These are phyloP conservation scores for Ramalina intermedia DNA, from an alignment of 495 filamentous ascomycete genomes.

Conservation along the genomic window DNA sequence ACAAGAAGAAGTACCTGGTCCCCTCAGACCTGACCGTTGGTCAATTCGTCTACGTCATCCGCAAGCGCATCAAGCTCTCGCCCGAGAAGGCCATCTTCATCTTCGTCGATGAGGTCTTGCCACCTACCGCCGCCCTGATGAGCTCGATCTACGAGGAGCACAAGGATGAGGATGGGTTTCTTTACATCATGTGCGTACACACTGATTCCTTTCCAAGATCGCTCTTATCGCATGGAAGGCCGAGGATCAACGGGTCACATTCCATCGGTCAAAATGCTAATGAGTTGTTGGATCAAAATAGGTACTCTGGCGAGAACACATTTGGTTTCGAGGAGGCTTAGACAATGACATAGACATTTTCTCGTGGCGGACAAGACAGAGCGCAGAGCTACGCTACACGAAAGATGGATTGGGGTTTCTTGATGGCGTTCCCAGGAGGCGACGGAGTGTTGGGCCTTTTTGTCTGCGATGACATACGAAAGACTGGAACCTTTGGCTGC, in stretches of 20 bases:
- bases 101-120: constrained; percentile 97
- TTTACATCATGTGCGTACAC: constrained; percentile 41
- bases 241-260: background rate
- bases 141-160: constrained; percentile 99
- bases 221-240: constrained; percentile 5
- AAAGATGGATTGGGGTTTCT: too few species aligned
- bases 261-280: constrained; percentile 16
- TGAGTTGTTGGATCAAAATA: constrained; percentile 32
- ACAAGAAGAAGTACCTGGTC: constrained; percentile 99
- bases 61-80: constrained; percentile 98
- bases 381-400: background rate
- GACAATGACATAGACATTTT: background rate
- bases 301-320: constrained; percentile 99
- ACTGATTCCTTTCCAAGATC: constrained; percentile 13
- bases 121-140: constrained; percentile 95
- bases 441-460: too few species aligned
- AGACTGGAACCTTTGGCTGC: too few species aligned
- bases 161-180: constrained; percentile 53
- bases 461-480: too few species aligned
- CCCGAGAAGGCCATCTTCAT: constrained; percentile 99
- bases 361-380: background rate
- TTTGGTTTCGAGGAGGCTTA: constrained; percentile 44
- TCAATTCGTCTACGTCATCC: constrained; percentile 99
- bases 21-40: constrained; percentile 96
- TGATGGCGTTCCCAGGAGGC: too few species aligned